Conservation (phyloP, 345 rosid species). For the Clarkia xantiana region DNA sequence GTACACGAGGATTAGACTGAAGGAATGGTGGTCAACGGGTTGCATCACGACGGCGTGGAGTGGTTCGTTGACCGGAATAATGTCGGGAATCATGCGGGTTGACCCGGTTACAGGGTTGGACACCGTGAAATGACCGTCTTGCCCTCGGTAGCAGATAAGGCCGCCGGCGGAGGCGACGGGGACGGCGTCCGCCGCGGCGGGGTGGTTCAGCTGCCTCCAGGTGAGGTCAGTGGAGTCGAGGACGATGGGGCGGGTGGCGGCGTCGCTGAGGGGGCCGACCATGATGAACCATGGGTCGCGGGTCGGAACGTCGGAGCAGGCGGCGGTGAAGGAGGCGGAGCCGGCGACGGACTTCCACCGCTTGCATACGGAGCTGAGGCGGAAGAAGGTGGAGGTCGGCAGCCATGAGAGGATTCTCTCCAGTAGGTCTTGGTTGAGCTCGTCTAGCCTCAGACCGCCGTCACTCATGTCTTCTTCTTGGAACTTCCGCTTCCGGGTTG, state of each 20-base stretch:
- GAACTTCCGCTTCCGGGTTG: conserved; percentile 45
- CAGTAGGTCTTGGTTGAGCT: conserved; percentile 62
- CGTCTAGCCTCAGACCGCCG: conserved; percentile 37
- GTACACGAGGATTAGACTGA: conserved; percentile 46
- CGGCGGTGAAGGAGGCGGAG: conserved; percentile 61
- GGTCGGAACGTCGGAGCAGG: conserved; percentile 54
- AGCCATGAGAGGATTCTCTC: conserved; percentile 81
- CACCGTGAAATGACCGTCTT: conserved; percentile 30
- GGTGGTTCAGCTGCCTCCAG: conserved; percentile 48
- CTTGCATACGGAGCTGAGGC: conserved; percentile 64
- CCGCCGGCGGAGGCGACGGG: conserved; percentile 80
- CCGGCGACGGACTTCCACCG: conserved; percentile 56
- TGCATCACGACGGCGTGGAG: conserved; percentile 69
- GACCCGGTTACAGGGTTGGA: conserved; percentile 64
- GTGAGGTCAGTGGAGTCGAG: conserved; percentile 49
- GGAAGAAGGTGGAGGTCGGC: conserved; percentile 56
- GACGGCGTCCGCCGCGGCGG: conserved; percentile 15
- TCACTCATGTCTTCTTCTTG: conserved; percentile 12
- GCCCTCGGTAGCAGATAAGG: conserved; percentile 48
- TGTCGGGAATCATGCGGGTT: conserved; percentile 28
- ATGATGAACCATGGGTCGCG: conserved; percentile 87
- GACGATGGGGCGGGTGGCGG: conserved; percentile 28
- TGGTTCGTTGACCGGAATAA: conserved; percentile 11
- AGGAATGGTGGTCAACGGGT: conserved; percentile 16
- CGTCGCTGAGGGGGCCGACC: conserved; percentile 25